These are phyloP conservation scores for Tulasnella sp. DNA, from an alignment of 768 basidiomycete species.

Conservation along the genomic window DNA sequence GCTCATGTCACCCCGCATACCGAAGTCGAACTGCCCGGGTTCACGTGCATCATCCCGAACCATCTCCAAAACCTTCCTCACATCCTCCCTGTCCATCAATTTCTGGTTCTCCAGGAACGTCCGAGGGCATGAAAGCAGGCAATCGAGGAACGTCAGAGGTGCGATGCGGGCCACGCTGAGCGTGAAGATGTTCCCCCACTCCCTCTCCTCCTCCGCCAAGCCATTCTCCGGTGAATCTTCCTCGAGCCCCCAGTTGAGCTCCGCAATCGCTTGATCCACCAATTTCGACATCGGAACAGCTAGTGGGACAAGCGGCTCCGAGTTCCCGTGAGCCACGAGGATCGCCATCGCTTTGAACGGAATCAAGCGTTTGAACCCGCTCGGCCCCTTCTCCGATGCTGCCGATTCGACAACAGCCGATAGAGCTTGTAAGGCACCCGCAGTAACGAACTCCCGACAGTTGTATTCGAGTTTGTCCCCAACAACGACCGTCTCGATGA, in stretches of 20 bases:
- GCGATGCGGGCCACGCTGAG: slow-evolving; percentile 5
- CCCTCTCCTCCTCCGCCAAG: slow-evolving; percentile 9
- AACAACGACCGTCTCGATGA: not conserved
- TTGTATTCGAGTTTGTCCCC: slow-evolving; percentile 8
- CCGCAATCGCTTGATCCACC: slow-evolving; percentile 3
- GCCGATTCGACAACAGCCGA: not conserved
- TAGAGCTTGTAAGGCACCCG: not conserved
- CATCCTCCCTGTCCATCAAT: not conserved
- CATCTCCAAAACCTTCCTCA: not conserved
- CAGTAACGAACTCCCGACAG: not conserved
- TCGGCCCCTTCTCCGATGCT: not conserved
- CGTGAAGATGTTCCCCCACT: slow-evolving; percentile 1
- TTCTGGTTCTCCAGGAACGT: slow-evolving; percentile 5
- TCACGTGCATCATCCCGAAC: slow-evolving; percentile 8
- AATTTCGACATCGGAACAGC: not conserved
- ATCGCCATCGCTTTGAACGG: not conserved
- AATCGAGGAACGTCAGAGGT: slow-evolving; percentile 14
- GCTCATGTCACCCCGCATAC: slow-evolving; percentile 20
- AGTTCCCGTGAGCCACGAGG: not conserved
- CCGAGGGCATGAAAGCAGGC: slow-evolving; percentile 7
- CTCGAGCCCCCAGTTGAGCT: not conserved
- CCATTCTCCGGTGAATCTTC: slow-evolving; percentile 15
- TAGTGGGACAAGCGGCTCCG: not conserved
- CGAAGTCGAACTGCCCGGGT: slow-evolving; percentile 9
- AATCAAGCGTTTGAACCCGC: not conserved